A percentile compares a stretch with the other conserved stretches of the same genome.
These are phyloP conservation scores for Fusarium albosuccineum DNA, from an alignment of 2,329 filamentous ascomycete genomes.

Conservation along the genomic window DNA sequence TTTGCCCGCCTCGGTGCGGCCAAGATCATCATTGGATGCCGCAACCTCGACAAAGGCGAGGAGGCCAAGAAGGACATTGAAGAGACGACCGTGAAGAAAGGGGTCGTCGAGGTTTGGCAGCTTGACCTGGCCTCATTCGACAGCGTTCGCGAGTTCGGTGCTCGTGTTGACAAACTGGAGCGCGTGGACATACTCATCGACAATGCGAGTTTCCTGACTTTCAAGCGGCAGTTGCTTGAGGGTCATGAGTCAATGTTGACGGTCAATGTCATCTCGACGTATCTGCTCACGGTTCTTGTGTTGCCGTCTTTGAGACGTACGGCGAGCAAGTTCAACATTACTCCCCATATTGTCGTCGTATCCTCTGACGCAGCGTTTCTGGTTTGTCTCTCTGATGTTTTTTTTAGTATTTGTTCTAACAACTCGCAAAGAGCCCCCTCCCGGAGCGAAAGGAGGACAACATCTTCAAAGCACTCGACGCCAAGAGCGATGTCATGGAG, in stretches of 20 bases:
- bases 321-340: conserved; percentile 49
- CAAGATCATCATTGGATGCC: conserved; percentile 59
- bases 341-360: conserved; percentile 55
- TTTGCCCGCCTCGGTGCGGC: conserved; percentile 55
- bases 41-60: conserved; percentile 56
- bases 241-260: conserved; percentile 59
- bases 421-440: conserved; percentile 48
- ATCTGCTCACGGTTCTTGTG: conserved; percentile 58
- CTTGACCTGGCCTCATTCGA: conserved; percentile 59
- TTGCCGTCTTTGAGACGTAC: conserved; percentile 58
- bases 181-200: conserved; percentile 59
- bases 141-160: conserved; percentile 53
- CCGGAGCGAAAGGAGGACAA: conserved; percentile 46
- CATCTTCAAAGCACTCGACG: conserved; percentile 52
- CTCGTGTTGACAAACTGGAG: conserved; percentile 47
- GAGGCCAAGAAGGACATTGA: conserved; percentile 55
- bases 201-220: conserved; percentile 52
- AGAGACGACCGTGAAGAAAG: conserved; percentile 39
- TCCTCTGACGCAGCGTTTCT: conserved; percentile 52
- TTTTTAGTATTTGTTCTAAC: too few species aligned
- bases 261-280: conserved; percentile 62
- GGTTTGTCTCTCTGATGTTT: too few species aligned
- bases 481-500: conserved; percentile 32
- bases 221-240: conserved; percentile 46
- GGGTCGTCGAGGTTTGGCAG: conserved; percentile 57